Evolutionary conservation across 768 basidiomycete species (phyloP), one percentile per base, ranked within the genome.

Genomic region (Hygrocybe punicea): DNA sequence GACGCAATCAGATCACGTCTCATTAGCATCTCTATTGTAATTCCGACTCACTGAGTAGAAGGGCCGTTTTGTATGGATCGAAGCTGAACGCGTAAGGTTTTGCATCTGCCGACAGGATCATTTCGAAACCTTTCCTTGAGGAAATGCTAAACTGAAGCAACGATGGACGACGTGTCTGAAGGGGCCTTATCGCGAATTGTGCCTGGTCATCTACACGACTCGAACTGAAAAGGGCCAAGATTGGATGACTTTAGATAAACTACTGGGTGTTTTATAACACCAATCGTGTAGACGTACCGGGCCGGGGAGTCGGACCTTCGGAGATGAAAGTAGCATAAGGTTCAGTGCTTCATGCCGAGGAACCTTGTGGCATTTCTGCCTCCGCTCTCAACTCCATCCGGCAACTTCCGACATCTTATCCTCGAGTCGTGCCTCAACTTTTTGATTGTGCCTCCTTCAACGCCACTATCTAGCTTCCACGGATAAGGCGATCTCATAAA

Each of bases 81-180:
- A 55, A 55, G 11, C 44, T 55, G 54, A 47, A 55, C 25, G 44
- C 54, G 54, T 55, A 55, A 17, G 54, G 54, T 33, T 55, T 55
- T 17, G 54, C 54, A 21, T 47, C 54, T 47, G 54, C 54, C 33
- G 54, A 55, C 34, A 55, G 42, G 19, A 34, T 55, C 53, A 54
- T 54, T 2, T 21, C 36, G 29, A 29, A 29, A 29, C 29, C 29
- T 29, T 29, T 29, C 45, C 45, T 23, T 19, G 45, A 17, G 45
- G 45, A 4, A n/a, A n/a, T n/a, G n/a, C n/a, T n/a, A n/a, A n/a
- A n/a, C n/a, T n/a, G n/a, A n/a, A n/a, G n/a, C n/a, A n/a, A n/a
- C n/a, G n/a, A 29, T 29, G 47, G 17, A n/a, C 21, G 42, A 44
- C 21, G 42, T 4, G 29, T 44, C 42, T 23, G 21, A 44, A 44